Conservation (phyloP, 129 eudicot genomes). For the Oenanthe sinensis region DNA sequence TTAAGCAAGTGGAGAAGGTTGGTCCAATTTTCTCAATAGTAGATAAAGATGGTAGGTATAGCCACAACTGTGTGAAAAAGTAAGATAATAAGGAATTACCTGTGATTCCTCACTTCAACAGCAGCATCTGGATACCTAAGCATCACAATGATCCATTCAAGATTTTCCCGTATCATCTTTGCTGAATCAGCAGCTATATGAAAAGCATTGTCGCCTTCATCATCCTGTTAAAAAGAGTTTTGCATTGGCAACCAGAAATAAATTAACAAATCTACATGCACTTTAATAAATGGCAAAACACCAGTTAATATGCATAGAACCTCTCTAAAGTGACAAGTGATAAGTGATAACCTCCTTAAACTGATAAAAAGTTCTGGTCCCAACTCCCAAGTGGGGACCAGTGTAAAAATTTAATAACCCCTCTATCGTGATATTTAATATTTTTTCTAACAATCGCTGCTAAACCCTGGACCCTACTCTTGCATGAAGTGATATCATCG, state of each 20-base stretch:
- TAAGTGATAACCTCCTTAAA: neutral
- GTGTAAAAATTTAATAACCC: neutral
- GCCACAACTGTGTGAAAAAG: constrained; percentile 7
- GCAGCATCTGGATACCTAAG: constrained; percentile 88
- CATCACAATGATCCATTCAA: constrained; percentile 83
- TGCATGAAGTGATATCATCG: neutral
- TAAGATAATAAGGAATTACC: constrained; percentile 34
- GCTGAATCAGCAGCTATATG: constrained; percentile 98
- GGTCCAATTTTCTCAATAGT: neutral
- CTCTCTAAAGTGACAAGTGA: neutral
- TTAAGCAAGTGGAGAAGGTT: neutral
- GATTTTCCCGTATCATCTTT: constrained; percentile 92
- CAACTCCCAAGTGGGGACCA: neutral
- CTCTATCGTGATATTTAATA: neutral
- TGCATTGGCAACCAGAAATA: constrained; percentile 1
- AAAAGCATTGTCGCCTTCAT: constrained; percentile 96
- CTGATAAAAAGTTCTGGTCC: neutral
- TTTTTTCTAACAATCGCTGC: neutral
- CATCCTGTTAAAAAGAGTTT: constrained; percentile 50
- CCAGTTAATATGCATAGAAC: neutral
- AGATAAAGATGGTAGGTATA: neutral
- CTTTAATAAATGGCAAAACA: neutral
- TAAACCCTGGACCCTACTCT: neutral
- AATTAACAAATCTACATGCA: neutral
- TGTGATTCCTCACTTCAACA: constrained; percentile 83